A percentile compares a stretch with the other conserved stretches of the same genome.
Conservation (phyloP, 1,284 basidiomycete species). For the Cystobasidium slooffiae region DNA sequence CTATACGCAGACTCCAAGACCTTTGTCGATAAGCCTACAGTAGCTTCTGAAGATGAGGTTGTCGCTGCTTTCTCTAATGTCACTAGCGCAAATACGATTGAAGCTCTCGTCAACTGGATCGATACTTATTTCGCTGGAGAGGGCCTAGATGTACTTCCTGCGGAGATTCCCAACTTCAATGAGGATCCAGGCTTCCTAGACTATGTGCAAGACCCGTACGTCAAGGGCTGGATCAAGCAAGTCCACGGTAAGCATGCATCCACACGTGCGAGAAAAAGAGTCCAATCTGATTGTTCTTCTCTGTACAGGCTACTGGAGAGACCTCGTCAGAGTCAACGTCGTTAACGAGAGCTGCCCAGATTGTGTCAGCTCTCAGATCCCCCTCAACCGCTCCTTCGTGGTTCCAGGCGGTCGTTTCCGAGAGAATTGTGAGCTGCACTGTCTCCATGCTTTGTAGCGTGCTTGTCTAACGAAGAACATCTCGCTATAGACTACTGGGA, state of each 20-base stretch:
- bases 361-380: constrained; percentile 83
- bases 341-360: constrained; percentile 55
- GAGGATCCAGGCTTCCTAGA: constrained; percentile 69
- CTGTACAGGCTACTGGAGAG: constrained; percentile 55
- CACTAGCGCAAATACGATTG: constrained; percentile 60
- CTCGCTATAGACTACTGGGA: constrained; percentile 18
- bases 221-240: constrained; percentile 72
- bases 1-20: constrained; percentile 83
- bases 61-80: constrained; percentile 67
- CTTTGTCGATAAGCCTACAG: constrained; percentile 75
- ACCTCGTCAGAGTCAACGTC: constrained; percentile 29
- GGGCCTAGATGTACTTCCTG: constrained; percentile 75
- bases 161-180: constrained; percentile 67
- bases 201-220: constrained; percentile 72
- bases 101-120: constrained; percentile 67
- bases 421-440: constrained; percentile 74
- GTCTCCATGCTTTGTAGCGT: constrained; percentile 57
- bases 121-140: constrained; percentile 80
- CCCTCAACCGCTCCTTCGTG: constrained; percentile 85
- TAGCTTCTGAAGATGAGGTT: constrained; percentile 67
- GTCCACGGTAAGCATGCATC: constrained; percentile 78
- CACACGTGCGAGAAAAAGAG: not conserved
- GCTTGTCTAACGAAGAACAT: not conserved
- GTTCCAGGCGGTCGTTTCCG: constrained; percentile 79
- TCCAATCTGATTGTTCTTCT: constrained; percentile 59